phyloP scores from a whole-genome alignment of 139 green algal genomes.

The Nannochloris sp. region DNA sequence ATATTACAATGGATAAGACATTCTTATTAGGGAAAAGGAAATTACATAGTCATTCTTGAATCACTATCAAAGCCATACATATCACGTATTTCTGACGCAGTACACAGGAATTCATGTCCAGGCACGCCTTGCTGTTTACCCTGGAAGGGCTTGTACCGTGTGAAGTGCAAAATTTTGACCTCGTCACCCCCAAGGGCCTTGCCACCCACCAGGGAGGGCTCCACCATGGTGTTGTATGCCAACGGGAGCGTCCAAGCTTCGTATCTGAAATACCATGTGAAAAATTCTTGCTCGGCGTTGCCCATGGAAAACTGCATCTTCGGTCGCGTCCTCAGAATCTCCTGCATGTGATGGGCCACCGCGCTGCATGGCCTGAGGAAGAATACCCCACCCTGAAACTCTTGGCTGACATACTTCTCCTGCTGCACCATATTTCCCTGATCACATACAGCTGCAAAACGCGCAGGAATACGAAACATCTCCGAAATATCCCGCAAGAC shows the following conservation, averaged over 20 bases:
- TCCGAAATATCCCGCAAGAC: background rate
- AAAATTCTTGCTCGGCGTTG: conserved; percentile 1
- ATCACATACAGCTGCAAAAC: background rate
- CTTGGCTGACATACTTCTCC: background rate
- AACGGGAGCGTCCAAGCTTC: background rate
- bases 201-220: background rate
- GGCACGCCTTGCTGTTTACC: background rate
- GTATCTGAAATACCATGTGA: conserved; percentile 6
- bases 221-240: background rate
- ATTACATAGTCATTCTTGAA: too few species aligned
- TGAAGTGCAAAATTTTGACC: conserved; percentile 1
- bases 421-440: background rate
- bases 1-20: too few species aligned
- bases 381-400: background rate
- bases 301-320: background rate
- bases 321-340: background rate
- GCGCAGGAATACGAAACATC: background rate
- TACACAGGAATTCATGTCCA: conserved; percentile 1
- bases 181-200: background rate
- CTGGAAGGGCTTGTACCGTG: background rate
- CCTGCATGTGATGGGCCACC: background rate
- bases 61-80: too few species aligned
- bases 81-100: background rate
- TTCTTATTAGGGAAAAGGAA: too few species aligned
- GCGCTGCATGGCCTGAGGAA: background rate